These are phyloP conservation scores for Suillus subalutaceus DNA, from an alignment of 768 basidiomycete genomes.

Conservation along the genomic window DNA sequence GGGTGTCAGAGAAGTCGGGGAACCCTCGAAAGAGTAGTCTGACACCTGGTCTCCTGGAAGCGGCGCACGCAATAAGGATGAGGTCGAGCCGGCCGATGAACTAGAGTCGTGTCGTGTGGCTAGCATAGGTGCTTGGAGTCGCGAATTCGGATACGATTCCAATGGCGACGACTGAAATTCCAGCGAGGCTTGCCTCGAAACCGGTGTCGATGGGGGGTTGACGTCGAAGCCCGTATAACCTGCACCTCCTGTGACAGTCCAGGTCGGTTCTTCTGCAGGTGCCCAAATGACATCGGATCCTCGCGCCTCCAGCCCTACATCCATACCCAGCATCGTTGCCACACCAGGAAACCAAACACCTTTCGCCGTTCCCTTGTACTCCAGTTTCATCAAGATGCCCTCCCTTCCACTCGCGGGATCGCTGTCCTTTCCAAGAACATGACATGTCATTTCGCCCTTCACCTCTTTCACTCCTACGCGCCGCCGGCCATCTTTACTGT, in stretches of 20 bases:
- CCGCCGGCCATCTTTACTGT: conserved; percentile 56
- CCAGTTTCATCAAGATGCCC: conserved; percentile 65
- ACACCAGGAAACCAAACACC: conserved; percentile 85
- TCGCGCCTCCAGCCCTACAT: conserved; percentile 68
- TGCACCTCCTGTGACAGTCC: conserved; percentile 63
- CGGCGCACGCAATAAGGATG: conserved; percentile 76
- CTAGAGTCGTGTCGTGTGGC: conserved; percentile 42
- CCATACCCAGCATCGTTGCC: conserved; percentile 79
- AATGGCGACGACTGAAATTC: conserved; percentile 39
- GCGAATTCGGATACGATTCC: conserved; percentile 22
- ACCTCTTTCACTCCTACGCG: conserved; percentile 72
- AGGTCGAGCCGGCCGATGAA: conserved; percentile 43
- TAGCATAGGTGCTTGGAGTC: conserved; percentile 25
- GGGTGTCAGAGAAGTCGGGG: conserved; percentile 54
- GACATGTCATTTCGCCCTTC: conserved; percentile 67
- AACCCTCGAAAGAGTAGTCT: conserved; percentile 78
- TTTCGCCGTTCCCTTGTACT: conserved; percentile 74
- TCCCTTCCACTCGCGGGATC: conserved; percentile 42
- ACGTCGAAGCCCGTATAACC: conserved; percentile 77
- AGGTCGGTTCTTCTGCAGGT: conserved; percentile 49
- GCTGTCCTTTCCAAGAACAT: conserved; percentile 53
- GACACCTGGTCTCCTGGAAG: conserved; percentile 63
- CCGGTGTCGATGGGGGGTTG: conserved; percentile 40
- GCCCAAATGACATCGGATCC: conserved; percentile 74
- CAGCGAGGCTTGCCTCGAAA: conserved; percentile 52